Base-by-base conservation (phyloP, 257 asterid genomes). In the Eucommia ulmoides region DNA sequence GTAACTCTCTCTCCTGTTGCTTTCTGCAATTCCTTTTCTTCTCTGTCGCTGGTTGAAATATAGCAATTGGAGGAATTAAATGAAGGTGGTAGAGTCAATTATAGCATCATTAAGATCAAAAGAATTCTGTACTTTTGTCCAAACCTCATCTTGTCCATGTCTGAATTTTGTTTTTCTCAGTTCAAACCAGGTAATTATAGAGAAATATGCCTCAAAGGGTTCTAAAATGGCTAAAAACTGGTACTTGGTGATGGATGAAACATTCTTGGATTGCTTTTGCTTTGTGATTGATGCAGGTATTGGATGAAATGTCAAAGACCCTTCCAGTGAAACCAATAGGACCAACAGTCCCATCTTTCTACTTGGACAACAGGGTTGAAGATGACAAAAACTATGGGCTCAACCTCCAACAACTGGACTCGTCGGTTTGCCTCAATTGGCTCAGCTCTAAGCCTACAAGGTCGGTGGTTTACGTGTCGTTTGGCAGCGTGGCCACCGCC, bases 331-430 rank as follows among this genome's bases (percentile, higher is more conserved):
- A 65, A 2, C 73, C 93, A 21, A 71, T 83, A n/a, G 94, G 96
- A 0, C 94, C 96, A 8, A 87, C 89, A 8, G 2, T 87, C 10
- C 96, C 96, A 41, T 87, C 94, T 7, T 35, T 46, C 21, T 80
- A 78, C 59, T 59, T 82, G 23, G 93, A 86, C 67, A 75, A 75
- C 10, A 66, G 73, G 23, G 52, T 79, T 2, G 61, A 55, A 56
- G 66, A 77, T 15, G 86, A 79, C 72, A 33, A 1, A 12, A 72
- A 65, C 0, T 77, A 78, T n/a, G 79, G 66, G 21, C 56, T 87
- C 59, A 63, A 65, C 63, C 79, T 87, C 22, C 73, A 65, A 50
- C 69, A 70, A 0, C 41, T 63, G 0, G 84, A 78, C 29, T 42
- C 70, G 3, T 44, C 73, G 4, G 48, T 51, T 1, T 52, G 74